These are phyloP conservation scores for Phytophthora boehmeriae DNA, from an alignment of 352 stramenopile species.

Conservation along the genomic window DNA sequence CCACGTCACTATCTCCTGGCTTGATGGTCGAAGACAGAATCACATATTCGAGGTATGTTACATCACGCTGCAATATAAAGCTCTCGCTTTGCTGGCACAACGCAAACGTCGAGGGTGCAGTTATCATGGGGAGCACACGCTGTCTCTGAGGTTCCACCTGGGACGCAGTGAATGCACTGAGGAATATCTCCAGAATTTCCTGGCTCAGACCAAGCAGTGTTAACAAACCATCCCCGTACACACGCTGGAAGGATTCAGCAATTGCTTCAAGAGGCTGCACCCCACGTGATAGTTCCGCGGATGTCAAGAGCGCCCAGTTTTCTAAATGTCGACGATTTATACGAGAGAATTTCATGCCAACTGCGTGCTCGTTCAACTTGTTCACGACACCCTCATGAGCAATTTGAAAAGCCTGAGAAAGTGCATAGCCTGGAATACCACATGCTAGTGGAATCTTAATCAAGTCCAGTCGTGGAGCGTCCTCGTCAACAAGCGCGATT, in stretches of 20 bases:
- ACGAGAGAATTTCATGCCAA: conserved; percentile 32
- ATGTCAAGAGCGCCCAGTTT: conserved; percentile 76
- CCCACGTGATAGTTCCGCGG: conserved; percentile 67
- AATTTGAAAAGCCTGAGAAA: conserved; percentile 67
- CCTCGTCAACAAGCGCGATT: conserved; percentile 77
- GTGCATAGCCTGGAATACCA: conserved; percentile 68
- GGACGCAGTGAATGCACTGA: conserved; percentile 36
- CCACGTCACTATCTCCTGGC: conserved; percentile 8
- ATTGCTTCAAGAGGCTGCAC: conserved; percentile 50
- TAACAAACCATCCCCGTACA: conserved; percentile 64
- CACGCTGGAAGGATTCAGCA: conserved; percentile 59
- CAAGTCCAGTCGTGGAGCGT: conserved; percentile 67
- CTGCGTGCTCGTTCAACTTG: conserved; percentile 30
- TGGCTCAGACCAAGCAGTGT: conserved; percentile 49
- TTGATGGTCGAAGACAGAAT: conserved; percentile 35
- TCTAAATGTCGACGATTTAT: conserved; percentile 79
- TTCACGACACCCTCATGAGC: conserved; percentile 59
- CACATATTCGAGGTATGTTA: conserved; percentile 69
- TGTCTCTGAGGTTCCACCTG: conserved; percentile 28
- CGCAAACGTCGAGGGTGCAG: conserved; percentile 50
- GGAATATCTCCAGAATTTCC: conserved; percentile 40
- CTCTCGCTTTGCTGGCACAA: conserved; percentile 65
- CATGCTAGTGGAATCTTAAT: conserved; percentile 61
- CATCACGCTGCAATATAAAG: conserved; percentile 60
- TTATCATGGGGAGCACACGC: conserved; percentile 39